These are phyloP conservation scores for Tylopilus sp. DNA, from an alignment of 768 basidiomycete species.

Conservation along the genomic window DNA sequence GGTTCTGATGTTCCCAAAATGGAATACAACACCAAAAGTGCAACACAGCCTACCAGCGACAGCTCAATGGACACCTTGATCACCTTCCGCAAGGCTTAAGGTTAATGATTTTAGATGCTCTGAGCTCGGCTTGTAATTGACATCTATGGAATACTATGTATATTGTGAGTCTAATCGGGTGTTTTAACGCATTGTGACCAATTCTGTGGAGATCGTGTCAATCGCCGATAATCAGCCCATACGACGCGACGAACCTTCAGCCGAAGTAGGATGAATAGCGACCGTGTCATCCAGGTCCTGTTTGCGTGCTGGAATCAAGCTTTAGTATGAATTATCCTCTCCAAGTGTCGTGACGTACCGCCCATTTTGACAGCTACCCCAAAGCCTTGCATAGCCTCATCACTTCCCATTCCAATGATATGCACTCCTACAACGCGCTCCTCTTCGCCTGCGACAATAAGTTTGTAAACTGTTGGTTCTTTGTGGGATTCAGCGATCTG, in stretches of 20 bases:
- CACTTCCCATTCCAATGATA: conserved; percentile 86
- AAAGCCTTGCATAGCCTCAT: conserved; percentile 95
- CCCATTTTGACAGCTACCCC: conserved; percentile 98
- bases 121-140: background rate
- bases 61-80: too few species aligned
- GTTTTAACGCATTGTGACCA: conserved; percentile 51
- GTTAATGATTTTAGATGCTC: background rate
- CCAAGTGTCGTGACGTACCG: conserved; percentile 32
- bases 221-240: conserved; percentile 1
- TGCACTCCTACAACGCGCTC: conserved; percentile 97
- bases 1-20: too few species aligned
- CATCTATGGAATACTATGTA: background rate
- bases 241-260: conserved; percentile 56
- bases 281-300: conserved; percentile 83
- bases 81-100: background rate
- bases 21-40: too few species aligned
- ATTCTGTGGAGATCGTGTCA: conserved; percentile 37
- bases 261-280: conserved; percentile 89
- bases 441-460: conserved; percentile 81
- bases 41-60: too few species aligned
- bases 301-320: conserved; percentile 56
- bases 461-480: conserved; percentile 92
- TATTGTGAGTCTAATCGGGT: background rate
- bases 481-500: conserved; percentile 90
- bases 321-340: conserved; percentile 4